Evolutionary conservation across 1,284 basidiomycete species (phyloP).

Genomic region (Ganoderma multipileum): DNA sequence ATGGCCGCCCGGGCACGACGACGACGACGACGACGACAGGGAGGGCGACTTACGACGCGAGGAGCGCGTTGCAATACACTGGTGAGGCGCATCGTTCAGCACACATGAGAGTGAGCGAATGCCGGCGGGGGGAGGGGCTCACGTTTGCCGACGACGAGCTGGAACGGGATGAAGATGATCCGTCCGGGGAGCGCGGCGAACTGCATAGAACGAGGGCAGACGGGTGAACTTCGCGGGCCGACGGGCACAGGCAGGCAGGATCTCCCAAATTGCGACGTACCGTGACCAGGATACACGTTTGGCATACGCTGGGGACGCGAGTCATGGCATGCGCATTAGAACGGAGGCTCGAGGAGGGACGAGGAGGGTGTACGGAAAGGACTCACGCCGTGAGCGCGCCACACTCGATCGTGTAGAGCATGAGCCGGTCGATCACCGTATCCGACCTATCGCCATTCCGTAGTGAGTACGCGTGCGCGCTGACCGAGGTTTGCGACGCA

Average conservation of each 20-base stretch:
- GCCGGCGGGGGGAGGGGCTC: neutral
- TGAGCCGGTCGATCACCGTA: constrained; percentile 7
- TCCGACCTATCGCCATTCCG: constrained; percentile 5
- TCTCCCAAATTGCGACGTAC: neutral
- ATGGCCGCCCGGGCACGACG: no score
- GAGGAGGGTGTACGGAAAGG: no score
- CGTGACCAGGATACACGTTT: neutral
- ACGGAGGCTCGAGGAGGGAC: neutral
- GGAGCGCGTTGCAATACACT: neutral
- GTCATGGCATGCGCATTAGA: neutral
- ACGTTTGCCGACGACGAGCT: neutral
- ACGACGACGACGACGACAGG: no score
- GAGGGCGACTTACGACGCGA: neutral
- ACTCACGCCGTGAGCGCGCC: constrained; percentile 10
- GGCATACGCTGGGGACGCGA: neutral
- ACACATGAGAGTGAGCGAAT: neutral
- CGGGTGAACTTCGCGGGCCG: neutral
- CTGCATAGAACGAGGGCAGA: neutral
- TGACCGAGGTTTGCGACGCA: no score
- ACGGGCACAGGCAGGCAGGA: neutral
- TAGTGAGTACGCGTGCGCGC: no score
- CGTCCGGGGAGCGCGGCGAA: constrained; percentile 7
- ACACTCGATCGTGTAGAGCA: constrained; percentile 10
- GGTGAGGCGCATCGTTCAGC: no score
- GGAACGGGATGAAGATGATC: constrained; percentile 8